Evolutionary conservation across 352 stramenopile genomes (phyloP), one percentile per base, ranked within the genome.

Genomic region (Phytophthora melonis): DNA sequence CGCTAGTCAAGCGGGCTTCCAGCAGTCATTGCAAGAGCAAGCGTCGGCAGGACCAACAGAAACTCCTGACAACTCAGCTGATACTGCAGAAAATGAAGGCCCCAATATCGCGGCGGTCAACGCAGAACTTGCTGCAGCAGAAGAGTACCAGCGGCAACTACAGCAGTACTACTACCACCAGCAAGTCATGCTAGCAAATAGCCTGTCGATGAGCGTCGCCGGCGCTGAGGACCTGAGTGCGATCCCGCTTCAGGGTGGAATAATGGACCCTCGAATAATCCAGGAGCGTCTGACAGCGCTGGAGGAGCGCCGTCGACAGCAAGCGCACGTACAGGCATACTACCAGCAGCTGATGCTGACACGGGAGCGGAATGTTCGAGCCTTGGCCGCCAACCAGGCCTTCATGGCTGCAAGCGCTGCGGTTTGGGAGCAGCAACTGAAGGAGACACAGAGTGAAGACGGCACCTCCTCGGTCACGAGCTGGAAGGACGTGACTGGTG

Each of bases 131-230:
- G 72, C 70, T 19, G 75, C 69, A 62, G 66, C 74, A 66, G 84
- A 89, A 43, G 72, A 75, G 21, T 82, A 90, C 25, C 84, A 91
- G 23, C 81, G 79, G 16, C 84, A 87, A 45, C 74, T 85, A 16
- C 84, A 89, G 47, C 84, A 89, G 62, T 90, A 90, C 52, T 89
- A 89, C 58, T 89, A 91, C 61, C 87, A 90, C 52, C 83, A 90
- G 45, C 85, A 92, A 63, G 71, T 88, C 43, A 69, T 92, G 73
- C 60, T 93, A 49, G 75, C 77, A 9, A 70, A 70, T 30, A 84
- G 49, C 36, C 27, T 82, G 52, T 63, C 72, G 3, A 73, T 84
- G 68, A 77, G 71, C 27, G 60, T 75, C 39, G 36, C 69, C 11
- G 53, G 30, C 10, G 49, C 56, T 18, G 68, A 81, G 47, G 62